Evolutionary conservation across 352 stramenopile species (phyloP).

Genomic region (Labyrinthula sp.): DNA sequence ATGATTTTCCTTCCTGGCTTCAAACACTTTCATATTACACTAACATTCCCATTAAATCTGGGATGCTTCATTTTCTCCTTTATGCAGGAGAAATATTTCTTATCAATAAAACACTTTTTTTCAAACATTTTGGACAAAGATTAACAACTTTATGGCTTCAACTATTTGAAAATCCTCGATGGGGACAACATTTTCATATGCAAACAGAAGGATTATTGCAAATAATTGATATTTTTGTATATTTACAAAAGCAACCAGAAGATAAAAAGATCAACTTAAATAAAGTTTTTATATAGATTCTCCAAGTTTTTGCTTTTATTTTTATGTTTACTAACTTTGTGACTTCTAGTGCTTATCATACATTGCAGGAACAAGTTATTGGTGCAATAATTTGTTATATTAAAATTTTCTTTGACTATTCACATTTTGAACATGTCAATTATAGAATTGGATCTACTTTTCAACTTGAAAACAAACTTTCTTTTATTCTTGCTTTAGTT

Average conservation of each 20-base stretch:
- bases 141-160: conserved; percentile 23
- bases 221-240: conserved; percentile 15
- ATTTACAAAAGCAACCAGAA: background rate
- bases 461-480: too few species aligned
- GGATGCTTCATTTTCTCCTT: conserved; percentile 16
- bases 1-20: conserved; percentile 3
- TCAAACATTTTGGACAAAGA: conserved; percentile 20
- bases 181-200: conserved; percentile 29
- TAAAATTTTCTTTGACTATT: conserved; percentile 27
- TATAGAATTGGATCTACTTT: conserved; percentile 6
- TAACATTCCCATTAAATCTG: conserved; percentile 26
- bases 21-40: conserved; percentile 21
- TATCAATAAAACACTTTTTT: background rate
- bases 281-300: background rate
- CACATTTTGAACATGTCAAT: conserved; percentile 4
- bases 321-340: conserved; percentile 24
- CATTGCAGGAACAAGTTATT: conserved; percentile 13
- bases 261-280: background rate
- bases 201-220: conserved; percentile 16
- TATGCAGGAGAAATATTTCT: conserved; percentile 11
- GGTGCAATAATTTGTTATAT: conserved; percentile 4
- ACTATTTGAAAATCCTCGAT: conserved; percentile 23
- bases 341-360: conserved; percentile 21
- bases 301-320: background rate
- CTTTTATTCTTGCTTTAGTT: too few species aligned